Evolutionary conservation across 768 basidiomycete species (phyloP).

Genomic region (Collybia mongolica): DNA sequence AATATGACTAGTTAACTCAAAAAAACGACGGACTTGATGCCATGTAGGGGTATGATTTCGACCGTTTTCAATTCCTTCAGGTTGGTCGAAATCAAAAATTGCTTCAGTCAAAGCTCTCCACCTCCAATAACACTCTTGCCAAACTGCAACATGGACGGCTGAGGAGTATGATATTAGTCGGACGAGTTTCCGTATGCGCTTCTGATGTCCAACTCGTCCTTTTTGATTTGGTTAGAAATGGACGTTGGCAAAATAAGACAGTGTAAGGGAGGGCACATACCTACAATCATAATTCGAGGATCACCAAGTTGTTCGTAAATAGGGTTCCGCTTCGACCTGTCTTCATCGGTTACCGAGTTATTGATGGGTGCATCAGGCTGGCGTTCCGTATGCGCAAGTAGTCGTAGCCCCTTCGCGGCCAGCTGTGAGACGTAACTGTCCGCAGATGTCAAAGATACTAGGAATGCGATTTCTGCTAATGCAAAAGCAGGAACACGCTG

Average conservation of each 20-base stretch:
- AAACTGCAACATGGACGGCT: slow-evolving; percentile 72
- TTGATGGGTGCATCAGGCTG: slow-evolving; percentile 56
- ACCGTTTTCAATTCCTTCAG: slow-evolving; percentile 24
- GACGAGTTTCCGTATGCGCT: slow-evolving; percentile 71
- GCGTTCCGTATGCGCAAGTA: slow-evolving; percentile 66
- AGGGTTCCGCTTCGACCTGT: slow-evolving; percentile 64
- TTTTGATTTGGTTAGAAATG: slow-evolving; percentile 5
- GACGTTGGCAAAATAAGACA: background rate
- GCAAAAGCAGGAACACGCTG: slow-evolving; percentile 63
- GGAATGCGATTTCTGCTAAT: slow-evolving; percentile 69
- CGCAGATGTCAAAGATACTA: slow-evolving; percentile 69
- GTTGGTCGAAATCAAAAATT: slow-evolving; percentile 40
- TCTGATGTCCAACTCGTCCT: slow-evolving; percentile 82
- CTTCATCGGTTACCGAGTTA: slow-evolving; percentile 52
- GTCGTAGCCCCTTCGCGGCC: slow-evolving; percentile 67
- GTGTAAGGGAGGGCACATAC: slow-evolving; percentile 37
- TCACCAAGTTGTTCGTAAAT: slow-evolving; percentile 82
- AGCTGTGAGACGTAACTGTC: slow-evolving; percentile 64
- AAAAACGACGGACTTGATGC: slow-evolving; percentile 24
- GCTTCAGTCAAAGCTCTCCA: slow-evolving; percentile 68
- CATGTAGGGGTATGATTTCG: slow-evolving; percentile 16
- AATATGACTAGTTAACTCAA: background rate
- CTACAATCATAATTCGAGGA: slow-evolving; percentile 65
- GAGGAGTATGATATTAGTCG: slow-evolving; percentile 62
- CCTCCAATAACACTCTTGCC: slow-evolving; percentile 80